phyloP scores from a whole-genome alignment of 164 flowering plant genomes.

The Sedum album region DNA sequence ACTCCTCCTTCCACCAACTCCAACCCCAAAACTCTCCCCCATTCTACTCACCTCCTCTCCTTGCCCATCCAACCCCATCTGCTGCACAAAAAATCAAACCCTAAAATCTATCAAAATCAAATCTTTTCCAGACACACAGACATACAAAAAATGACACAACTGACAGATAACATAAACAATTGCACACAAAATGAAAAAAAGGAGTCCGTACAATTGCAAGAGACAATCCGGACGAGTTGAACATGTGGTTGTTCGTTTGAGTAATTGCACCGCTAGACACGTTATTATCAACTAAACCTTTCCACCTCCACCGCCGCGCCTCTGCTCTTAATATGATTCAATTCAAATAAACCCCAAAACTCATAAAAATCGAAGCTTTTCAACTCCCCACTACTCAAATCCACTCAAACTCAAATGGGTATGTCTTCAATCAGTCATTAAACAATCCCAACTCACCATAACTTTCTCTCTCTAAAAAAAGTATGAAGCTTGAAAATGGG shows the following conservation, averaged over 20 bases:
- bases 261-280: slow-evolving; percentile 34
- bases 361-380: slow-evolving; percentile 48
- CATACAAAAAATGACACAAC: neutral
- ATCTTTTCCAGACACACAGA: neutral
- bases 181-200: slow-evolving; percentile 6
- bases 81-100: slow-evolving; percentile 25
- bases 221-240: slow-evolving; percentile 88
- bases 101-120: neutral
- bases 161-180: neutral
- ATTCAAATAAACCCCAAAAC: slow-evolving; percentile 84
- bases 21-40: slow-evolving; percentile 25
- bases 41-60: slow-evolving; percentile 37
- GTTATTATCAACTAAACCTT: slow-evolving; percentile 20
- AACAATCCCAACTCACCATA: neutral
- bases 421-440: neutral
- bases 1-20: slow-evolving; percentile 29
- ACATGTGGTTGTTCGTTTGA: slow-evolving; percentile 47
- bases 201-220: slow-evolving; percentile 67
- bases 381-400: neutral
- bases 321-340: no score
- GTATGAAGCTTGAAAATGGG: neutral
- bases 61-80: slow-evolving; percentile 64
- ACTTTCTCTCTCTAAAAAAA: neutral
- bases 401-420: neutral
- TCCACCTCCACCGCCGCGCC: slow-evolving; percentile 40